Evolutionary conservation across 495 filamentous ascomycete genomes (phyloP), one percentile per base, ranked within the genome.

Genomic region (Podospora sp.): DNA sequence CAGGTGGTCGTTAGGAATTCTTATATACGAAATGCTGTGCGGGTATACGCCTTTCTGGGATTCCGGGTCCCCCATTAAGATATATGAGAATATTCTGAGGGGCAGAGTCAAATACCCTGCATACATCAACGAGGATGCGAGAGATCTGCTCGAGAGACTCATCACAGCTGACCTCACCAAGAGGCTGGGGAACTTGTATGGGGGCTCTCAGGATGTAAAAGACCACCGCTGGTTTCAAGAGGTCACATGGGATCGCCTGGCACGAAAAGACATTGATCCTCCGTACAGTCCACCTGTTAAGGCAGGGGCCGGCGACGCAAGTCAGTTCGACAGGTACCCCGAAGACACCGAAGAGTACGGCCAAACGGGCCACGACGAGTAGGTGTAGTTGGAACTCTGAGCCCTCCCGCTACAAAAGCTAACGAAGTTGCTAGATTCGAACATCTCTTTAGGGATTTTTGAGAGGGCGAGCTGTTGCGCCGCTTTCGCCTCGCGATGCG

Each of bases 11-110:
- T 82, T 99, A 53, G 95, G 95, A 50, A 98, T 99, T 79, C 83
- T 99, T 61, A 98, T 99, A 74, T 99, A 97, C 74, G 95, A 99
- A 82, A 99, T 99, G 95, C 89, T 99, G 21, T 97, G 94, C 76
- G 95, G 95, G 16, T 98, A 97, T 77, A 98, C 95, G 16, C 95
- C 95, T 3, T 99, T 99, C 81, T 99, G 94, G 93, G 95, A 99
- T 77, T 91, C 91, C 65, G 95, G 94, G 36, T 96, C 92, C 6
- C 93, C 95, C 1, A 96, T 98, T 85, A 97, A 97, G 81, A 99
- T 99, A 71, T 99, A 99, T 78, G 94, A 98, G 82, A 99, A 99
- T 76, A 98, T 99, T 71, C 83, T 98, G 62, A 91, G 90, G 65
- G 95, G 94, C 56, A 89, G 88, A 71, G 89, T 98, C 75, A 98